These are phyloP conservation scores for Alopecurus myosuroides DNA, from an alignment of 176 grass and related monocot genomes.

Conservation along the genomic window DNA sequence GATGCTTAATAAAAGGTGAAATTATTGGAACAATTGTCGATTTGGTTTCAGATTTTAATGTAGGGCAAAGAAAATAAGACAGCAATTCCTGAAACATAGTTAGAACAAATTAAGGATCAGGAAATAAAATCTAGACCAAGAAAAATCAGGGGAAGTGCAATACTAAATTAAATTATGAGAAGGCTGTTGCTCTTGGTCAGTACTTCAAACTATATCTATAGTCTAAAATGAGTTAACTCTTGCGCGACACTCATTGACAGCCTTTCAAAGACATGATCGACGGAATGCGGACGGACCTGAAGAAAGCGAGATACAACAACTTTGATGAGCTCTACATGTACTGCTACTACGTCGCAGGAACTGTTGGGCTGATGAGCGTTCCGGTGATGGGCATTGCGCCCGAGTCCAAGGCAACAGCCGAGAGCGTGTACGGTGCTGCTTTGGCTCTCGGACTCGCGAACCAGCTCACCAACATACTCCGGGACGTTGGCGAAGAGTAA, in stretches of 20 bases:
- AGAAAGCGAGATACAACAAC: slow-evolving; percentile 72
- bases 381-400: slow-evolving; percentile 89
- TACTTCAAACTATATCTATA: too few species aligned
- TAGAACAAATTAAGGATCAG: too few species aligned
- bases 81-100: too few species aligned
- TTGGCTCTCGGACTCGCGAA: slow-evolving; percentile 78
- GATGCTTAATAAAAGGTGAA: background rate
- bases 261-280: slow-evolving; percentile 97
- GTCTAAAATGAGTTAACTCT: background rate
- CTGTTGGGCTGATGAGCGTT: slow-evolving; percentile 84
- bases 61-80: too few species aligned
- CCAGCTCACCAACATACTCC: slow-evolving; percentile 89
- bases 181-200: too few species aligned
- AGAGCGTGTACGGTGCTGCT: slow-evolving; percentile 70
- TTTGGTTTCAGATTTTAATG: too few species aligned
- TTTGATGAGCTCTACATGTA: slow-evolving; percentile 97
- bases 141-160: background rate
- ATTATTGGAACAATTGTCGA: too few species aligned
- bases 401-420: slow-evolving; percentile 64
- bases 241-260: slow-evolving; percentile 9
- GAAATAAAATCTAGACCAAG: too few species aligned
- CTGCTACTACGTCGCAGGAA: slow-evolving; percentile 95
- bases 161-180: too few species aligned
- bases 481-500: slow-evolving; percentile 96
- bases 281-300: slow-evolving; percentile 84